Base-by-base conservation (phyloP, 768 basidiomycete genomes). In the Sistotremastrum niveocremeum region DNA sequence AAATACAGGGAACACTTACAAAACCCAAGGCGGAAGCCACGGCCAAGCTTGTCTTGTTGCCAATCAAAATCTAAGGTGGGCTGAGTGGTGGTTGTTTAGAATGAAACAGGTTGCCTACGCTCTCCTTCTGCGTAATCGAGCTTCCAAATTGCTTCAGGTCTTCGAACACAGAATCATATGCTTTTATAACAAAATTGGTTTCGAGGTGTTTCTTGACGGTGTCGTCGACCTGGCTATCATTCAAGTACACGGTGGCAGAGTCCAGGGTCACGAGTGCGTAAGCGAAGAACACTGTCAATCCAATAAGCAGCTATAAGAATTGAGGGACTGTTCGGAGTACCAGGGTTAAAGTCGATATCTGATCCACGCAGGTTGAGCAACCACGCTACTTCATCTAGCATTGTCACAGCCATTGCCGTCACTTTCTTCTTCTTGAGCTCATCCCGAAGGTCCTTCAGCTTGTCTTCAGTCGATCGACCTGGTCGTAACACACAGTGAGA, bases 321-420 rank as follows among this genome's bases (percentile, higher is more conserved):
- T 50, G 39, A 28, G n/a, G 8, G 43, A 28, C 36, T n/a, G 20
- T 40, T 34, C 35, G 3, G 3, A 33, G 33, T 51, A 71, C 78
- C 77, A 3, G 81, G 81, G 50, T 95, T 98, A 64, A 74, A 97
- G 34, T 80, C 79, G 55, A 98, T 93, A 58, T 97, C 94, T 2
- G 79, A 75, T 1, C 91, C 93, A 50, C 94, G 80, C 33, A 99
- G 68, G 61, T 97, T 93, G 65, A 89, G 86, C 36, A 91, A 58
- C 90, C 90, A 98, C 0, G 89, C 90, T 42, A 94, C 78, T 60
- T 98, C 94, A 60, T 98, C 94, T 20, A 98, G 74, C 71, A 83
- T 79, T n/a, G 73, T 82, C 4, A 97, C 73, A 1, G 94, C 79
- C 37, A 86, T 61, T 2, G 84, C 89, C 20, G 57, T 54, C n/a